Evolutionary conservation across 805 yeast species (phyloP).

Genomic region (Starmerella vaccinii): DNA sequence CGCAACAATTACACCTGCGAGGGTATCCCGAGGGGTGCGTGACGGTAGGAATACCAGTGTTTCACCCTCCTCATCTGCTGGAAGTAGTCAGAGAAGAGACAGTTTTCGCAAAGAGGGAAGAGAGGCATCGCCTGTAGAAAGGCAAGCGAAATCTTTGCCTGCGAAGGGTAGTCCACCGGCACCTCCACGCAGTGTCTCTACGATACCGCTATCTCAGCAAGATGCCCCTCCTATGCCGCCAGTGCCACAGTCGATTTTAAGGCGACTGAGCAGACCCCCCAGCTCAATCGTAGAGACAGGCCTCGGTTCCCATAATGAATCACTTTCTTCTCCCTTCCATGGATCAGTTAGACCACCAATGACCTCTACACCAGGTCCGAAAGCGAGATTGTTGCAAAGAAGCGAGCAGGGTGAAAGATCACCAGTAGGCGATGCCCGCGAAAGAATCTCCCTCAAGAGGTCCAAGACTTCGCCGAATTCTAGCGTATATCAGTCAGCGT

Average conservation of each 20-base stretch:
- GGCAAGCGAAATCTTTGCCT: not conserved
- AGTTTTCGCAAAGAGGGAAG: not conserved
- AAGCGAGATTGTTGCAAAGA: not conserved
- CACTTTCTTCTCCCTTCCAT: not conserved
- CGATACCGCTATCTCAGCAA: not conserved
- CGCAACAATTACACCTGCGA: not conserved
- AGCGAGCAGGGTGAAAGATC: not conserved
- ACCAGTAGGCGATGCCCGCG: not conserved
- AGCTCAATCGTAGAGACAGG: not conserved
- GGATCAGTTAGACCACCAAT: slow-evolving; percentile 1
- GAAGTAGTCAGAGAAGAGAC: not conserved
- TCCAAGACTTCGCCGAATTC: not conserved
- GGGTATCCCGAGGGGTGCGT: not conserved
- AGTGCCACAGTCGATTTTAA: slow-evolving; percentile 1
- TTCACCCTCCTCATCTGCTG: not conserved
- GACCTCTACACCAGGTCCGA: slow-evolving; percentile 1
- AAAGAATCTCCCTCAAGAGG: not conserved
- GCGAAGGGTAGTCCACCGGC: not conserved
- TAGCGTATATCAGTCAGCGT: not conserved
- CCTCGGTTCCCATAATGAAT: not conserved
- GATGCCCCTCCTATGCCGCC: not conserved
- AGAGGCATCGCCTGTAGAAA: not conserved
- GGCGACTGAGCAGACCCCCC: not conserved
- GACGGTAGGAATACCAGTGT: not conserved
- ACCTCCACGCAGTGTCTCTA: not conserved